phyloP scores from a whole-genome alignment of 2,329 filamentous ascomycete species.

The Cercospora zeina region DNA sequence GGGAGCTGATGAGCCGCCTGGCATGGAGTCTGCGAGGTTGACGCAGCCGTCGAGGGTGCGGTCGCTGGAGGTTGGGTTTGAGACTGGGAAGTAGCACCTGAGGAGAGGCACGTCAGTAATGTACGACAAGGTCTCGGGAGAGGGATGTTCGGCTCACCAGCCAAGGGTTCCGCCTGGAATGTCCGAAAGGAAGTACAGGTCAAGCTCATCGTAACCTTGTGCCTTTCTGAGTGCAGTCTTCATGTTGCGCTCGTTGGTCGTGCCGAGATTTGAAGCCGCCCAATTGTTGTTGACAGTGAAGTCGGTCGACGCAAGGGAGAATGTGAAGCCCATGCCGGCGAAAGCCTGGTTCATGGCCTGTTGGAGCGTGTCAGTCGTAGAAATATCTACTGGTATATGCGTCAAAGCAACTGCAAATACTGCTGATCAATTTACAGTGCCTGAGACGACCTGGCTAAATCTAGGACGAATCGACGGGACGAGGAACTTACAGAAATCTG shows the following conservation, averaged over 20 bases:
- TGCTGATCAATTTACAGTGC: neutral
- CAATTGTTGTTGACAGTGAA: slow-evolving; percentile 54
- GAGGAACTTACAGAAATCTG: slow-evolving; percentile 12
- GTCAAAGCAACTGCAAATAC: neutral
- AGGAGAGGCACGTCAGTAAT: neutral
- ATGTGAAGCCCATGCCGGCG: slow-evolving; percentile 45
- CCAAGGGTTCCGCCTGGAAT: slow-evolving; percentile 37
- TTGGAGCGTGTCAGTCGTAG: neutral
- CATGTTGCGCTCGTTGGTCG: slow-evolving; percentile 46
- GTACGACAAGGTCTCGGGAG: too few relatives aligned
- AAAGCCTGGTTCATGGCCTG: slow-evolving; percentile 35
- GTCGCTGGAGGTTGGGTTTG: slow-evolving; percentile 44
- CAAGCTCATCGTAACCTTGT: slow-evolving; percentile 51
- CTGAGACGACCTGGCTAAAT: neutral
- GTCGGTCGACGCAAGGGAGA: slow-evolving; percentile 47
- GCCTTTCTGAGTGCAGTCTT: slow-evolving; percentile 54
- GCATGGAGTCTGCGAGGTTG: slow-evolving; percentile 55
- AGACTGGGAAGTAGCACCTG: slow-evolving; percentile 35
- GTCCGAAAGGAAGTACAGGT: slow-evolving; percentile 59
- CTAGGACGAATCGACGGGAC: neutral
- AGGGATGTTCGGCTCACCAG: slow-evolving; percentile 6
- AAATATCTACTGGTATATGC: neutral
- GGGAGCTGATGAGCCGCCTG: slow-evolving; percentile 47
- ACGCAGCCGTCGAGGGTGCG: slow-evolving; percentile 55
- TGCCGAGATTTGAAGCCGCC: slow-evolving; percentile 50